Conservation (phyloP, 2,329 filamentous ascomycete species). For the Monilinia laxa region DNA sequence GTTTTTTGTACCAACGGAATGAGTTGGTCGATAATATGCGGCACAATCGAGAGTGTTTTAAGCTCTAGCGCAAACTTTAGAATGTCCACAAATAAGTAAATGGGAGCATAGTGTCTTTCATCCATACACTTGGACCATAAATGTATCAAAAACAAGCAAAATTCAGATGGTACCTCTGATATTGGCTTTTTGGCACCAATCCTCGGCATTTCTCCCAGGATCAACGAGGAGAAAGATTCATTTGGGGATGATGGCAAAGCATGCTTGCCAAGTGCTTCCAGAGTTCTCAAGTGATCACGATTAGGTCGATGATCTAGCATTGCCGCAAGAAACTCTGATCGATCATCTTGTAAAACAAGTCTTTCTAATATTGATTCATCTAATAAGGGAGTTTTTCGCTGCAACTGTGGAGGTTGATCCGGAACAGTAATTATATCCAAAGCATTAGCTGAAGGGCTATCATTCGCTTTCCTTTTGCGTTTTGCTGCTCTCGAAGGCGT, state of each 20-base stretch:
- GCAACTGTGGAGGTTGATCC: conserved; percentile 21
- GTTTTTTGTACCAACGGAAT: conserved; percentile 58
- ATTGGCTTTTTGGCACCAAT: conserved; percentile 52
- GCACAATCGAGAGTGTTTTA: conserved; percentile 58
- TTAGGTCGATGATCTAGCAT: conserved; percentile 40
- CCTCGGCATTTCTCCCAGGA: conserved; percentile 65
- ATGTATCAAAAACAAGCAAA: conserved; percentile 61
- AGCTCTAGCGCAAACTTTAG: conserved; percentile 63
- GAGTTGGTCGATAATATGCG: conserved; percentile 58
- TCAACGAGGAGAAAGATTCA: conserved; percentile 63
- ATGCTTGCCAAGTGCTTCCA: conserved; percentile 66
- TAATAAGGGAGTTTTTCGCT: conserved; percentile 28
- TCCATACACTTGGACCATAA: conserved; percentile 68
- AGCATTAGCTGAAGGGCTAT: conserved; percentile 62
- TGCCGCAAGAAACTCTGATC: conserved; percentile 42
- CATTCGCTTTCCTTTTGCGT: conserved; percentile 63
- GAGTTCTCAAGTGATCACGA: conserved; percentile 57
- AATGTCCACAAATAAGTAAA: conserved; percentile 64
- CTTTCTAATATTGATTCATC: conserved; percentile 42
- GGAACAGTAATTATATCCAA: conserved; percentile 43
- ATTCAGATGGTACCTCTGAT: conserved; percentile 57
- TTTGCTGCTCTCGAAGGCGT: conserved; percentile 64
- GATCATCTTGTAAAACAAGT: conserved; percentile 44
- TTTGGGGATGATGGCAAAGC: conserved; percentile 62
- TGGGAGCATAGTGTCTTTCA: conserved; percentile 60